A percentile compares a stretch with the other conserved stretches of the same genome.
Evolutionary conservation across 176 grass and related monocot genomes (phyloP).

Genomic region (Cenchrus fungigraminus): DNA sequence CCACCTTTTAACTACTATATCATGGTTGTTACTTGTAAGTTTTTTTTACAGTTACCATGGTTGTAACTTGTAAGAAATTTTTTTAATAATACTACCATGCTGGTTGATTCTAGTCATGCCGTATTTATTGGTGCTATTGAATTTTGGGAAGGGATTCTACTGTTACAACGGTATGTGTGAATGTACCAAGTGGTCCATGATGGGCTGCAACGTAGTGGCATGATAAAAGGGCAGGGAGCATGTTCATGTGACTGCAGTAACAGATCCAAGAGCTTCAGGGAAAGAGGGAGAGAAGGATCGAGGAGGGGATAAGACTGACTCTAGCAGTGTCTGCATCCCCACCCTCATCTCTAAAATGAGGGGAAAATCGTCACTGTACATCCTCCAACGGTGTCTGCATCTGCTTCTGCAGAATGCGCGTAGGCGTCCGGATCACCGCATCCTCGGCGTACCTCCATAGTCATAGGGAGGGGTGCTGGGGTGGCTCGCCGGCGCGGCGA

Average conservation of each 20-base stretch:
- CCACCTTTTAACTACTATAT: background rate
- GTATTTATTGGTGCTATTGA: conserved; percentile 36
- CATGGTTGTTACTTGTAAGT: background rate
- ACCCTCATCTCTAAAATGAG: too few species aligned
- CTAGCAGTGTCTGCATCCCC: too few species aligned
- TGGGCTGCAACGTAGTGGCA: conserved; percentile 12
- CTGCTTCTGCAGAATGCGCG: too few species aligned
- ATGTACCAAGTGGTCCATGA: conserved; percentile 45
- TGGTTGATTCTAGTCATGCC: conserved; percentile 19
- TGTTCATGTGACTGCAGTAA: conserved; percentile 72
- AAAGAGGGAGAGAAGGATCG: conserved; percentile 3
- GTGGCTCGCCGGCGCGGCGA: conserved; percentile 32
- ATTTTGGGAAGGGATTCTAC: background rate
- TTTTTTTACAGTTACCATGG: background rate
- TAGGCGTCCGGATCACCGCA: too few species aligned
- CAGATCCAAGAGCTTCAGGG: conserved; percentile 2
- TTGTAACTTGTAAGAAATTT: background rate
- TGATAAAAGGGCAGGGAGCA: conserved; percentile 29
- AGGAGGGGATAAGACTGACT: too few species aligned
- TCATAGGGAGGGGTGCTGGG: conserved; percentile 11
- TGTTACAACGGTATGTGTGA: conserved; percentile 28
- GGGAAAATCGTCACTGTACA: too few species aligned
- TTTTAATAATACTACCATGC: too few species aligned
- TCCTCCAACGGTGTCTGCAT: too few species aligned
- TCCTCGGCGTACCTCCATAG: conserved; percentile 39